These are phyloP conservation scores for Boletus bicolor DNA, from an alignment of 768 basidiomycete species.

Conservation along the genomic window DNA sequence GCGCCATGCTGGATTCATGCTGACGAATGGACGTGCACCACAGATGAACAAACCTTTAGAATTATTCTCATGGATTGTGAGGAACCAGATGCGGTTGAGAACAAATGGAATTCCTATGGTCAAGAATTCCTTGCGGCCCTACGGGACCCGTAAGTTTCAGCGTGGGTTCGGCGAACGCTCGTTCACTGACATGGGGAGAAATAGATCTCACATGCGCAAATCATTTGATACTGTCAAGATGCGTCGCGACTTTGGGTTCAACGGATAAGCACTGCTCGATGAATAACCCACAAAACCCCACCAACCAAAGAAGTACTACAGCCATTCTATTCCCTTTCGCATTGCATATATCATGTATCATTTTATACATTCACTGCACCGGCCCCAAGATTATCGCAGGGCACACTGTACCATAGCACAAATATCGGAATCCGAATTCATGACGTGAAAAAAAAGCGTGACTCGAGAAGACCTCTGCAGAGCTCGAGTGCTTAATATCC, in stretches of 20 bases:
- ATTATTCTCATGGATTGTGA: constrained; percentile 19
- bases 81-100: constrained; percentile 2
- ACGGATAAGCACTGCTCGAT: constrained; percentile 13
- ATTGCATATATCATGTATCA: constrained; percentile 10
- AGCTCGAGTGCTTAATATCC: constrained; percentile 22
- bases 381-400: background rate
- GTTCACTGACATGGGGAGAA: background rate
- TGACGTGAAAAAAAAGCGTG: background rate
- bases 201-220: constrained; percentile 1
- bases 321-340: background rate
- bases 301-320: background rate
- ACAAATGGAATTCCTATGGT: constrained; percentile 24
- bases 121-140: constrained; percentile 17
- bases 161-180: background rate
- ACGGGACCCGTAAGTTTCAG: constrained; percentile 15
- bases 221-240: constrained; percentile 26
- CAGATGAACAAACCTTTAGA: constrained; percentile 16
- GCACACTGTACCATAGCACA: constrained; percentile 9
- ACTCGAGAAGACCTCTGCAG: background rate
- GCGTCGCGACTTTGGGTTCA: constrained; percentile 33
- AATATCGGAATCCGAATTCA: background rate
- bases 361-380: constrained; percentile 2
- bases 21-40: background rate
- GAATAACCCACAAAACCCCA: background rate
- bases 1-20: background rate